These are phyloP conservation scores for Monilinia polystroma DNA, from an alignment of 2,329 filamentous ascomycete species.

Conservation along the genomic window DNA sequence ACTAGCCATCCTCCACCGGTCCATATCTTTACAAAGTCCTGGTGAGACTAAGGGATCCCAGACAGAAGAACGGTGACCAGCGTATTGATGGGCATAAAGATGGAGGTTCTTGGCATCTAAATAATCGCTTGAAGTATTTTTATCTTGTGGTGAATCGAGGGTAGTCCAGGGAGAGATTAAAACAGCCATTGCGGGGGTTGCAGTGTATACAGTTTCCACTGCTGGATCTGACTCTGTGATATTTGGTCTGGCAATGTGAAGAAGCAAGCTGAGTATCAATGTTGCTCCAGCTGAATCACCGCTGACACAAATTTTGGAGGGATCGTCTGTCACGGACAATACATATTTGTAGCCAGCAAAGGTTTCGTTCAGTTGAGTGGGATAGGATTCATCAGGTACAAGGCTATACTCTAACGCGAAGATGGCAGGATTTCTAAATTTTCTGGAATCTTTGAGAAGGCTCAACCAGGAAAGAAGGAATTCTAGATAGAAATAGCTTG, in stretches of 20 bases:
- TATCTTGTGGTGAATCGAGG: slow-evolving; percentile 65
- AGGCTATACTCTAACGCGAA: slow-evolving; percentile 80
- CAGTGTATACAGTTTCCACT: slow-evolving; percentile 22
- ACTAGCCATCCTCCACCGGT: slow-evolving; percentile 65
- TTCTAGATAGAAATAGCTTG: slow-evolving; percentile 79
- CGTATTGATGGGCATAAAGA: slow-evolving; percentile 69
- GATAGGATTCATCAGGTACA: slow-evolving; percentile 66
- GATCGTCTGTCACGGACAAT: slow-evolving; percentile 53
- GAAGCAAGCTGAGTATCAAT: slow-evolving; percentile 68
- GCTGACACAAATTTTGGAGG: slow-evolving; percentile 65
- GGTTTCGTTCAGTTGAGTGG: slow-evolving; percentile 69
- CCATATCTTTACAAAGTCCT: slow-evolving; percentile 63
- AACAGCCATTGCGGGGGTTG: slow-evolving; percentile 58
- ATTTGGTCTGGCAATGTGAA: slow-evolving; percentile 54
- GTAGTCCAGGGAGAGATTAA: slow-evolving; percentile 82
- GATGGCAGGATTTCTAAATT: slow-evolving; percentile 73
- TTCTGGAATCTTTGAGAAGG: slow-evolving; percentile 60
- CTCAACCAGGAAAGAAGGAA: slow-evolving; percentile 73
- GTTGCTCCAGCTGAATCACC: slow-evolving; percentile 81
- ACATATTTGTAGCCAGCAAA: slow-evolving; percentile 70
- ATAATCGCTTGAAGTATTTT: slow-evolving; percentile 72
- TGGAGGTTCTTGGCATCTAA: slow-evolving; percentile 66
- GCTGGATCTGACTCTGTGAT: background rate
- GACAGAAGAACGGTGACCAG: slow-evolving; percentile 50
- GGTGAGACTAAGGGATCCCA: slow-evolving; percentile 65